phyloP scores from a whole-genome alignment of 2,329 filamentous ascomycete species.

The Phaeophleospora eucalypticola region DNA sequence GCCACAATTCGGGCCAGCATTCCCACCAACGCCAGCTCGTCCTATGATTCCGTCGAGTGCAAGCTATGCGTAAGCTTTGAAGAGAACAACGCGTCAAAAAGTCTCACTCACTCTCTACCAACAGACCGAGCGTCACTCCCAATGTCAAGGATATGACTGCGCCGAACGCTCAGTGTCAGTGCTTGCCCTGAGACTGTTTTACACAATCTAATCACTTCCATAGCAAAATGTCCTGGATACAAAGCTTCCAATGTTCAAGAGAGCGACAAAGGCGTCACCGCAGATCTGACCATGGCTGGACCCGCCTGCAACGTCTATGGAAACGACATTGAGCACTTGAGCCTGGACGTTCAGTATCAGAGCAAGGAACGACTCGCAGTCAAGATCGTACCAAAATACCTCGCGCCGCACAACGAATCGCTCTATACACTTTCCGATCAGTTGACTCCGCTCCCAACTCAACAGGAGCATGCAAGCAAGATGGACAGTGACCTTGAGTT shows the following conservation, averaged over 20 bases:
- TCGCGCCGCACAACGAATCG: conserved; percentile 23
- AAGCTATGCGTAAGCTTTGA: conserved; percentile 15
- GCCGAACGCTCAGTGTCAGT: conserved; percentile 20
- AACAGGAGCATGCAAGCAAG: conserved; percentile 16
- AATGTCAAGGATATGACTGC: conserved; percentile 25
- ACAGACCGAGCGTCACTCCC: conserved; percentile 23
- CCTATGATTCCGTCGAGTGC: conserved; percentile 22
- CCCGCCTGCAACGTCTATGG: conserved; percentile 27
- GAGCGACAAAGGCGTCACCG: conserved; percentile 22
- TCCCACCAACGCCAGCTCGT: conserved; percentile 19
- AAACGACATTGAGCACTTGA: conserved; percentile 26
- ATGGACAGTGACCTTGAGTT: conserved; percentile 27
- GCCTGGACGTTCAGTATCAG: conserved; percentile 27
- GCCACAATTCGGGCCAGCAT: conserved; percentile 27
- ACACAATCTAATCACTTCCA: background rate
- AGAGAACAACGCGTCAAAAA: background rate
- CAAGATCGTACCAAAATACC: conserved; percentile 26
- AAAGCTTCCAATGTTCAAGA: conserved; percentile 22
- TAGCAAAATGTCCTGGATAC: conserved; percentile 27
- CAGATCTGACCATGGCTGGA: conserved; percentile 27
- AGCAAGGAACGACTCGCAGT: conserved; percentile 25
- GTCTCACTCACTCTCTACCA: background rate
- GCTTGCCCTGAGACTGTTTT: background rate
- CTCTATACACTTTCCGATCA: conserved; percentile 21
- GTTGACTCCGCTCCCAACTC: conserved; percentile 16